Evolutionary conservation across 306 rosid species (phyloP), one percentile per base, ranked within the genome.

Genomic region (Citrullus mucosospermus): DNA sequence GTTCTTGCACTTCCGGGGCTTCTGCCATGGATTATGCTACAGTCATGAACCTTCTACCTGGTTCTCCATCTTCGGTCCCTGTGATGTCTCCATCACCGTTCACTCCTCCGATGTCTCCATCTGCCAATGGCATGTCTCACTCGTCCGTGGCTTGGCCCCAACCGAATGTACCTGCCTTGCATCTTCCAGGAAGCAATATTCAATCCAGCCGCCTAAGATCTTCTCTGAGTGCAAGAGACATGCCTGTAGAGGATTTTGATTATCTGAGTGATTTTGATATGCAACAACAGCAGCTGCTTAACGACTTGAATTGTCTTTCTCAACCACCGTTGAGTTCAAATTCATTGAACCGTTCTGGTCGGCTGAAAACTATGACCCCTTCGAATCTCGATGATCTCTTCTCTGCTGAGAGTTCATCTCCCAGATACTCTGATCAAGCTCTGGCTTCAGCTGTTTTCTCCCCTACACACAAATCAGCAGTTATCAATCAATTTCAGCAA

Each of bases 131-230:
- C 85, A 91, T 93, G 85, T 85, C 96, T 14, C 96, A 90, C 85
- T 53, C 87, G 5, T 84, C 95, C 8, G 78, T 81, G 63, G 88
- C 87, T 61, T 93, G 98, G 98, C 90, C 98, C 25, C 98, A 93
- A 81, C 98, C 96, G 12, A 93, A 93, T 74, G 91, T 93, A 50
- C 98, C 98, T 8, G 92, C 93, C 53, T 82, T 93, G 85, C 97
- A 90, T 90, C 96, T 93, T 28, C 91, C 97, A 0, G 96, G 93
- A 78, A 91, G 97, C 87, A 93, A 88, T 87, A 53, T 91, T 60
- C 96, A 90, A 78, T 93, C 98, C 13, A 93, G 98, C 79, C 96
- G 98, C 0, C 82, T 93, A 90, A 90, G 97, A 84, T 89, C 98
- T 76, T 90, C 98, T 54, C 78, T 93, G 79, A 80, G 82, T 85